Evolutionary conservation across 2,329 filamentous ascomycete species (phyloP), one percentile per base, ranked within the genome.

Genomic region (Fusarium nelsonii): DNA sequence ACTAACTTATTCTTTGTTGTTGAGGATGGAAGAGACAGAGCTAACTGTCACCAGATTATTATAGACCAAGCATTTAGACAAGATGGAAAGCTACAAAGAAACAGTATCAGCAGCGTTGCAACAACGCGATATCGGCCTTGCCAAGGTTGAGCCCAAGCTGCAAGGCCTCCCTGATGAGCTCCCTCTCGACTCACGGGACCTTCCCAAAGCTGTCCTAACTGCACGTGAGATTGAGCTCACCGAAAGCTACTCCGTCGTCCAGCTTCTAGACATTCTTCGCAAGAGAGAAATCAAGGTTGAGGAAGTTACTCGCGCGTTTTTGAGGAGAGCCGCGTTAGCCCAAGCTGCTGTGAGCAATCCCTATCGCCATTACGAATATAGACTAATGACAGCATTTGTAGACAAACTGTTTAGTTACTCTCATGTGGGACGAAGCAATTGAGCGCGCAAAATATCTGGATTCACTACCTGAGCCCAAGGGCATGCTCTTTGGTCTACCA

Each of bases 381-480:
- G 20, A 5, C 12, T 26, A 3, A 58, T 10, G 8, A n/a, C 28
- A 23, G 37, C 5, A 1, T 6, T 5, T 9, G 6, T 16, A 70
- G 78, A 78, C 75, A 1, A 79, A 79, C 37, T 79, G 78, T 44
- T 51, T 79, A 14, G 76, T 75, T 3, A 76, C 76, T 28, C 69
- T 79, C 6, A 69, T 79, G 55, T 79, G 77, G 77, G 77, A 79
- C 44, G 58, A 78, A n/a, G 78, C 78, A 2, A 76, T 79, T 14
- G 68, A 70, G 37, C 73, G 78, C 1, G 78, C 78, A 6, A 74
- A 69, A 46, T 55, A 77, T 16, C 76, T 79, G 1, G 78, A 79
- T 63, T 72, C 77, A 1, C 58, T 79, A 9, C 75, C 77, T 0
- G 77, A 78, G 15, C 76, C 78, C 0, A 73, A 71, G 45, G 78